Percentiles rank a stretch among this genome's conserved stretches.
Conservation (phyloP, 257 asterid genomes). For the Sherardia arvensis region DNA sequence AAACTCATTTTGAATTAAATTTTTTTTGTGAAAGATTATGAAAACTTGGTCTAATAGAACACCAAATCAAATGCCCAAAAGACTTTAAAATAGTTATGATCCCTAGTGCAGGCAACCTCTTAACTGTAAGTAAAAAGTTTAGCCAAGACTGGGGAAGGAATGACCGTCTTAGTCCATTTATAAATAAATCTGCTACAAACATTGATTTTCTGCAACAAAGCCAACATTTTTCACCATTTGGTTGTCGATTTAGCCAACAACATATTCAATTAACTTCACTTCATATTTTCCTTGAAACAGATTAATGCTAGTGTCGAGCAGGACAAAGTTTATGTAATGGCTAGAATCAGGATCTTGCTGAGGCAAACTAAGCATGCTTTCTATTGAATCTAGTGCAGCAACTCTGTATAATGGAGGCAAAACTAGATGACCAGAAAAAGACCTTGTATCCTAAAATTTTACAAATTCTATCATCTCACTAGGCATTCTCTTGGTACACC, state of each 20-base stretch:
- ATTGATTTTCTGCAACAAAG: neutral
- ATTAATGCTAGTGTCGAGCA: neutral
- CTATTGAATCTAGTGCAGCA: neutral
- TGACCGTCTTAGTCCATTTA: too few relatives aligned
- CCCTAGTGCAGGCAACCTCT: too few relatives aligned
- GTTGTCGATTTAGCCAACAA: too few relatives aligned
- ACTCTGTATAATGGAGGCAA: neutral
- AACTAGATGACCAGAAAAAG: neutral
- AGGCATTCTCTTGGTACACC: constrained; percentile 74
- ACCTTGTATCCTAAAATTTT: neutral
- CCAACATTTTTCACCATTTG: neutral
- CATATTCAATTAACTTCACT: neutral
- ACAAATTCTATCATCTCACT: constrained; percentile 12
- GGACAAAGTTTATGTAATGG: neutral
- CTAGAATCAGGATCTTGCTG: neutral
- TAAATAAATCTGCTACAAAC: neutral
- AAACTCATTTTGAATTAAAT: too few relatives aligned
- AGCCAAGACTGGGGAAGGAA: neutral
- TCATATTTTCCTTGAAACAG: neutral
- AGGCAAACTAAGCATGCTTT: neutral
- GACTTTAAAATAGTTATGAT: too few relatives aligned
- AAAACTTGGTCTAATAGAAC: too few relatives aligned
- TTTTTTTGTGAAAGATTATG: too few relatives aligned
- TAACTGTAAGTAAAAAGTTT: too few relatives aligned
- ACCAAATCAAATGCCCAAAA: too few relatives aligned